phyloP scores from a whole-genome alignment of 2,329 filamentous ascomycete genomes.

The Chrysosporium keratinophilum region DNA sequence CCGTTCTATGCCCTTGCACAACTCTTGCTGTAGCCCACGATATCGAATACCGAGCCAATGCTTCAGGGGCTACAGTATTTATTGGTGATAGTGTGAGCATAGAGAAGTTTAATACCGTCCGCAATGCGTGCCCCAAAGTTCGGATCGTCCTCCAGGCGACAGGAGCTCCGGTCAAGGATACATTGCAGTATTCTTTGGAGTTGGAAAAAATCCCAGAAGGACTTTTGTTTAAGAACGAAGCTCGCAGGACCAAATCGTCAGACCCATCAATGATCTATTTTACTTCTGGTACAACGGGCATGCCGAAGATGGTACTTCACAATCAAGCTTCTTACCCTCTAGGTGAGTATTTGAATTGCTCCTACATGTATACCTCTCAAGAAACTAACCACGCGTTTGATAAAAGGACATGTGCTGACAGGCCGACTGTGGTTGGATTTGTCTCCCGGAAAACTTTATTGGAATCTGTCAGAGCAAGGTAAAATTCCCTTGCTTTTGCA shows the following conservation, averaged over 20 bases:
- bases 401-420: constrained; percentile 29
- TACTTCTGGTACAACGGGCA: constrained; percentile 33
- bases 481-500: neutral
- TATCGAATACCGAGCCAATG: constrained; percentile 30
- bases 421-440: constrained; percentile 32
- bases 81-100: constrained; percentile 30
- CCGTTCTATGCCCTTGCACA: constrained; percentile 33
- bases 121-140: constrained; percentile 25
- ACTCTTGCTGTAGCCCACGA: constrained; percentile 32
- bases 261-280: constrained; percentile 33
- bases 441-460: constrained; percentile 29
- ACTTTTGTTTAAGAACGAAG: constrained; percentile 16
- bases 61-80: constrained; percentile 29
- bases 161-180: constrained; percentile 18
- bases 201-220: constrained; percentile 21
- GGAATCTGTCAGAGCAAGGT: constrained; percentile 35
- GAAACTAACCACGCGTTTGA: neutral
- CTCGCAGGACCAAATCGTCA: constrained; percentile 20
- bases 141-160: constrained; percentile 27
- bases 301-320: constrained; percentile 36
- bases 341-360: constrained; percentile 14
- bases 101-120: constrained; percentile 26
- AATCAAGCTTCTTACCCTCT: constrained; percentile 35
- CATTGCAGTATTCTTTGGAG: constrained; percentile 21
- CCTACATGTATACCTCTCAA: neutral